Percentiles rank a stretch among this genome's conserved stretches.
phyloP scores from a whole-genome alignment of 345 rosid genomes.

The Rhodomyrtus tomentosa region DNA sequence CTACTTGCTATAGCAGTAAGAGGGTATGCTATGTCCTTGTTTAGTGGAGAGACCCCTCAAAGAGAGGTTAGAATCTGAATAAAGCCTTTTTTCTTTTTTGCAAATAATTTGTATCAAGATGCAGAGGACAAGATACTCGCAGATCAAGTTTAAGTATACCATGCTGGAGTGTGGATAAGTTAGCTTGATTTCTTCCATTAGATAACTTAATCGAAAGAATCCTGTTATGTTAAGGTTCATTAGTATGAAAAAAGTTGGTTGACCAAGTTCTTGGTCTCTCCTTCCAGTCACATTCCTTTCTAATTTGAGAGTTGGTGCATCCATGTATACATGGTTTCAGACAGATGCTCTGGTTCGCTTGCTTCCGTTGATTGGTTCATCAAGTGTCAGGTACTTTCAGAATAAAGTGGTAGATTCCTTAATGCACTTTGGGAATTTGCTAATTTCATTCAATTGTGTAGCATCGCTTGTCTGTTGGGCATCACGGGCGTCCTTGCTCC shows the following conservation, averaged over 20 bases:
- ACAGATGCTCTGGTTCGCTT: slow-evolving; percentile 55
- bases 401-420: not conserved
- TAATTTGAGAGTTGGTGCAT: not conserved
- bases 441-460: slow-evolving; percentile 1
- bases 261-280: not conserved
- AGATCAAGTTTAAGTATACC: not conserved
- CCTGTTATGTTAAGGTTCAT: not conserved
- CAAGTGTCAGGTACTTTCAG: slow-evolving; percentile 37
- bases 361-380: slow-evolving; percentile 69
- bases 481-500: slow-evolving; percentile 91
- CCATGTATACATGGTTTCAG: slow-evolving; percentile 20
- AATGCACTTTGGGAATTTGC: not conserved
- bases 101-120: not conserved
- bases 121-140: not conserved
- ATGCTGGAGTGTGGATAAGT: not conserved
- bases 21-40: slow-evolving; percentile 34
- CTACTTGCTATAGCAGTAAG: slow-evolving; percentile 26
- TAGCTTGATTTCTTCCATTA: not conserved
- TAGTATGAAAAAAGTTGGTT: not conserved
- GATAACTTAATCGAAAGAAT: not conserved
- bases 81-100: not conserved
- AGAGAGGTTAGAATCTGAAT: slow-evolving; percentile 42
- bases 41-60: slow-evolving; percentile 38
- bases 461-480: slow-evolving; percentile 85
- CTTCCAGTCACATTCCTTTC: not conserved